A percentile compares a stretch with the other conserved stretches of the same genome.
Evolutionary conservation across 192 early-diverging fungal species (phyloP).

Genomic region (Mortierella antarctica): DNA sequence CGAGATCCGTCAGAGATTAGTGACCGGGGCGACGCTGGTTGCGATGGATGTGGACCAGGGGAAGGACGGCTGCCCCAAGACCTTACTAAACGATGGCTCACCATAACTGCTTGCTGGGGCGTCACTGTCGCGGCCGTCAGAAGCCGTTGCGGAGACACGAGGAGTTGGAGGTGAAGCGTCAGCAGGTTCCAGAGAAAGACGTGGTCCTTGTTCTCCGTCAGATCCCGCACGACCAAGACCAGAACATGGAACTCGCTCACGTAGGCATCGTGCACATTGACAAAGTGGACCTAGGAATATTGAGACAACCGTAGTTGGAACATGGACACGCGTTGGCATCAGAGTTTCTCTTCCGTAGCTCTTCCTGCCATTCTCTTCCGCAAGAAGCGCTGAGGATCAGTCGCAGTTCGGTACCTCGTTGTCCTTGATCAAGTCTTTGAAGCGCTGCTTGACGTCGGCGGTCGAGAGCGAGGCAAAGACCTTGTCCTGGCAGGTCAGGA

Average conservation of each 20-base stretch:
- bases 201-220: conserved; percentile 36
- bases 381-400: neutral
- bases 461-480: conserved; percentile 45
- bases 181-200: conserved; percentile 50
- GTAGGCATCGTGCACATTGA: conserved; percentile 51
- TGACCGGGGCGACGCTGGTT: conserved; percentile 14
- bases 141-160: conserved; percentile 35
- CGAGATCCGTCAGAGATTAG: conserved; percentile 51
- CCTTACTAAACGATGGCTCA: conserved; percentile 58
- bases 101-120: conserved; percentile 52
- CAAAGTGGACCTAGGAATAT: conserved; percentile 27
- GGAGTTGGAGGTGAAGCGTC: conserved; percentile 39
- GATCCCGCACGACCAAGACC: conserved; percentile 36
- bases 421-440: conserved; percentile 13
- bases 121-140: conserved; percentile 49
- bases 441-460: conserved; percentile 34
- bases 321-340: neutral
- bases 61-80: conserved; percentile 45
- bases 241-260: conserved; percentile 41
- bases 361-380: neutral
- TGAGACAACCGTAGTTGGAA: neutral
- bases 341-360: no score
- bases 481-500: conserved; percentile 47
- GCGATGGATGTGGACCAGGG: conserved; percentile 3
- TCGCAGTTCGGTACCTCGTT: conserved; percentile 16